A percentile compares a stretch with the other conserved stretches of the same genome.
Conservation (phyloP, 2,329 filamentous ascomycete genomes). For the Arthrocladium fulminans region DNA sequence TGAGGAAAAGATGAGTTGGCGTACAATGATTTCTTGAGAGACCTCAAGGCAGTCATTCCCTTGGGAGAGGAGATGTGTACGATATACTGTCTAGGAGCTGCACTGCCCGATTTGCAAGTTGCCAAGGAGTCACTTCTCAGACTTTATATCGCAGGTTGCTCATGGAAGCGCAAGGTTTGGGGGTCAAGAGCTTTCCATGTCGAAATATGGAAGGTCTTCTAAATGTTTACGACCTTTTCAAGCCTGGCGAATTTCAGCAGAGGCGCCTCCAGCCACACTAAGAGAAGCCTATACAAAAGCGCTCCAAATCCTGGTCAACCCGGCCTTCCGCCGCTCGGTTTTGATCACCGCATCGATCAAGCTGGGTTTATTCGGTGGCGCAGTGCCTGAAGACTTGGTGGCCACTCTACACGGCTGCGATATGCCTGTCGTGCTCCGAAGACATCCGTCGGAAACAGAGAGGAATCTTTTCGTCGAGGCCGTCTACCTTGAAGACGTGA, state of each 20-base stretch:
- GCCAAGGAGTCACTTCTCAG: neutral
- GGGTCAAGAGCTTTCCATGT: neutral
- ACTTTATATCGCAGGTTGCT: neutral
- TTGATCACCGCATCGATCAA: neutral
- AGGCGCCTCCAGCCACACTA: neutral
- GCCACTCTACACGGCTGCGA: neutral
- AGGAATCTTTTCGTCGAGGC: neutral
- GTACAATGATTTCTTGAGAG: no score
- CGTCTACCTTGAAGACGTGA: slow-evolving; percentile 1
- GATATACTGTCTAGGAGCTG: neutral
- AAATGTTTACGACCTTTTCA: neutral
- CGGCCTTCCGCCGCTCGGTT: neutral
- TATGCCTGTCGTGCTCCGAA: neutral
- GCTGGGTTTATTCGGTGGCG: neutral
- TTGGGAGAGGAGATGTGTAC: neutral
- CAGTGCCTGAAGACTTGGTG: neutral
- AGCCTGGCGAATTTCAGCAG: neutral
- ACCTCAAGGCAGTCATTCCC: neutral
- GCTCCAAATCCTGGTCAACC: neutral
- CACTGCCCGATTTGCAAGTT: neutral
- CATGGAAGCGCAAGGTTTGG: neutral
- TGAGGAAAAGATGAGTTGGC: no score
- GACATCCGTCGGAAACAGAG: neutral
- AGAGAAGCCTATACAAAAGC: neutral
- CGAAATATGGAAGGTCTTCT: neutral